Percentiles rank a stretch among this genome's conserved stretches.
Conservation (phyloP, 2,329 filamentous ascomycete genomes). For the Colletotrichum cuscutae region DNA sequence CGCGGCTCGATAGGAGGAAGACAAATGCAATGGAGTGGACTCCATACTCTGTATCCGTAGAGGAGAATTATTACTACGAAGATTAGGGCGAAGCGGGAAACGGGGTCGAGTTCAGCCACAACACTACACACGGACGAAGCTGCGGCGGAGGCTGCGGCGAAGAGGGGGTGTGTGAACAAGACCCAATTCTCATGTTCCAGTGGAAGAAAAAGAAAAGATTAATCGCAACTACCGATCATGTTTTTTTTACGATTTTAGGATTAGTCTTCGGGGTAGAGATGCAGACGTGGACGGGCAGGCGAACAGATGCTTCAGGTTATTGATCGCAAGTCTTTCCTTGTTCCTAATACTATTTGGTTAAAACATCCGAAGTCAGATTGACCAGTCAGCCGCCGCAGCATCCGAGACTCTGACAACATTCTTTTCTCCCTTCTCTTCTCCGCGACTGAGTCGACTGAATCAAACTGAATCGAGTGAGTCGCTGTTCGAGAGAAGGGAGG, state of each 20-base stretch:
- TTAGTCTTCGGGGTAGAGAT: not conserved
- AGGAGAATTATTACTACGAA: not conserved
- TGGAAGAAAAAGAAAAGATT: not conserved
- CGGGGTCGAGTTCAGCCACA: not conserved
- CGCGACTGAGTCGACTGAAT: not conserved
- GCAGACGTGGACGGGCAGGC: not conserved
- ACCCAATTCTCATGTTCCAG: not conserved
- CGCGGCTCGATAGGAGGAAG: not conserved
- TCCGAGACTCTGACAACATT: not conserved
- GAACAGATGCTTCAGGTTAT: not conserved
- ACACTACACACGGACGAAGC: not conserved
- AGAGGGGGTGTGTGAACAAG: not conserved
- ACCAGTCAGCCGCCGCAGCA: not conserved
- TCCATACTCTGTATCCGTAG: too few relatives aligned
- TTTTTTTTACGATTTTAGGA: slow-evolving; percentile 13
- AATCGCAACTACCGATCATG: not conserved
- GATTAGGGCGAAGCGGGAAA: not conserved
- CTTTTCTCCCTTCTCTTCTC: not conserved
- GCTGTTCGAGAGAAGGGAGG: not conserved
- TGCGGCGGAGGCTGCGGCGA: not conserved
- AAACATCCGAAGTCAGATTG: not conserved
- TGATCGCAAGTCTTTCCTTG: not conserved
- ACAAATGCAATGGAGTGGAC: too few relatives aligned
- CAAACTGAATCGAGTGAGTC: not conserved
- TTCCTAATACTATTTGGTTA: not conserved